Evolutionary conservation across 148 eudicot species (phyloP), one percentile per base, ranked within the genome.

Genomic region (Agrostemma githago): DNA sequence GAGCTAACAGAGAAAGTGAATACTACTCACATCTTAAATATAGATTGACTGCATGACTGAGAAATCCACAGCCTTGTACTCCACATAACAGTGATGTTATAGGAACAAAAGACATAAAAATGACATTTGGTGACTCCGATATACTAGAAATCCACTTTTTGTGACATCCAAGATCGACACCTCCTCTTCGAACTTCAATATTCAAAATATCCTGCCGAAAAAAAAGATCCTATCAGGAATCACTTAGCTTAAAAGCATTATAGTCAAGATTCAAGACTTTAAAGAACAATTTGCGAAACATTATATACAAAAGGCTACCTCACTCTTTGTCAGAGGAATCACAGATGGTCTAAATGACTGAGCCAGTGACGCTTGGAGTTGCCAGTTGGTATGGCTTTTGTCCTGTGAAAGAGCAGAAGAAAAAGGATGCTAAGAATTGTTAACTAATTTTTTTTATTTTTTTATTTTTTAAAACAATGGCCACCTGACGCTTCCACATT

Each of bases 61-160:
- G 85, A 78, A 94, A 94, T 70, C 97, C 98, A 83, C 98, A 88
- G 66, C 98, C 97, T 56, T 84, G 90, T 48, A 92, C 87, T 15
- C 98, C 98, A 81, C 82, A 84, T 44, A 95, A 79, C 68, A 95
- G 91, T 21, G 98, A 86, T 46, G 86, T 85, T 66, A 95, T 88
- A 70, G 97, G 98, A 71, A 92, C 98, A 82, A 89, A 90, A 53
- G 97, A 86, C 97, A 95, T 92, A 26, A 96, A 92, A 81, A 90
- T 82, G 51, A 85, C 96, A 79, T 87, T 92, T 0, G 98, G 98
- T 62, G 86, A 82, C 71, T 87, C 86, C 60, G 93, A 73, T 79
- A 95, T 86, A 37, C 90, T 83, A 15, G 97, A 90, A 80, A 95
- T 89, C 98, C 98, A 95, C 72, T 82, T 71, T 59, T 87, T 82